Conservation (phyloP, 441 rosid genomes). For the Populus hybrid region DNA sequence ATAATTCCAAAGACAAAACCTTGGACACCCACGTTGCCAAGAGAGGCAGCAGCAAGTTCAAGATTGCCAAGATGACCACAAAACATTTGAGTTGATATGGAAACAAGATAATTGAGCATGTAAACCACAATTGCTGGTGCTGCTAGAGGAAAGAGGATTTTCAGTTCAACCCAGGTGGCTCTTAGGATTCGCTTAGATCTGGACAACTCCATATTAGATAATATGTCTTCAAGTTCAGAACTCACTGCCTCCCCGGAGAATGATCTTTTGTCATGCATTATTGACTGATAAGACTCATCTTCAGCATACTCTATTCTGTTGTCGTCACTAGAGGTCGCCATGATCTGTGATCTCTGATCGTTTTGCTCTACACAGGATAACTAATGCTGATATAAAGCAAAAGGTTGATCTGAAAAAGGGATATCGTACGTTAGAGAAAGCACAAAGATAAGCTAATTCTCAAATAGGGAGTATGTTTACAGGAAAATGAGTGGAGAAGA, state of each 20-base stretch:
- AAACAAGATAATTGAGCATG: conserved; percentile 46
- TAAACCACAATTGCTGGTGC: conserved; percentile 56
- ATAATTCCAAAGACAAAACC: conserved; percentile 50
- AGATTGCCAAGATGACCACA: conserved; percentile 50
- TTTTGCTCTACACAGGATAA: too few relatives aligned
- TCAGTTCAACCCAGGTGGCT: conserved; percentile 49
- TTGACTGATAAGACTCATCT: too few relatives aligned
- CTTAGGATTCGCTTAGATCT: conserved; percentile 28
- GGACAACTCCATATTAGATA: conserved; percentile 29
- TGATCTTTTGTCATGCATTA: too few relatives aligned
- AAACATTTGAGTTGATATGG: conserved; percentile 45
- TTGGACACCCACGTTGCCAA: conserved; percentile 35
- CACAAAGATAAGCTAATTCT: too few relatives aligned
- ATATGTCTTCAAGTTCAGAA: conserved; percentile 46
- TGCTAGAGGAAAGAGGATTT: conserved; percentile 46
- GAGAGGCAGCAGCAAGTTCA: conserved; percentile 32
- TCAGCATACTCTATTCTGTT: too few relatives aligned
- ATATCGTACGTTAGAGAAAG: too few relatives aligned
- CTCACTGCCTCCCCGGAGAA: conserved; percentile 17
- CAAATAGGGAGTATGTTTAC: too few relatives aligned
- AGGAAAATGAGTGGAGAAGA: too few relatives aligned
- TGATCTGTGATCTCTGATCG: too few relatives aligned
- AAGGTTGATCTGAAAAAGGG: too few relatives aligned
- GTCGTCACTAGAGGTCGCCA: too few relatives aligned
- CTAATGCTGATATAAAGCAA: too few relatives aligned